Conservation (phyloP, 1,139 yeast genomes). For the Yamadazyma atlantica region DNA sequence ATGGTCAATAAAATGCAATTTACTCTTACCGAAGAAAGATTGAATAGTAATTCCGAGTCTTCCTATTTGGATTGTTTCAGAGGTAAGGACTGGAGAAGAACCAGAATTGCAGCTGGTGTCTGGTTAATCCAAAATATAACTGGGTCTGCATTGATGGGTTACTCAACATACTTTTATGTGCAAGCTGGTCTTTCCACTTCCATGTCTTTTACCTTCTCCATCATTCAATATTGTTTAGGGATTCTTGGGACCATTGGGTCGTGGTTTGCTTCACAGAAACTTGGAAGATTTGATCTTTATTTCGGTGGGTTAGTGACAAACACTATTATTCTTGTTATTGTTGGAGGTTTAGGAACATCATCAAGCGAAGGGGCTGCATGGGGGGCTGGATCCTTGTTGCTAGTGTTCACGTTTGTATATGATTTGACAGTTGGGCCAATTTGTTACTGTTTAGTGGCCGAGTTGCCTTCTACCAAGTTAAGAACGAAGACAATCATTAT, state of each 20-base stretch:
- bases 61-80: constrained; percentile 50
- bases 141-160: constrained; percentile 54
- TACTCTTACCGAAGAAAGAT: constrained; percentile 46
- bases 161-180: constrained; percentile 53
- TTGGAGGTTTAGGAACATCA: constrained; percentile 38
- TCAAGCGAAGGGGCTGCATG: constrained; percentile 30
- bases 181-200: constrained; percentile 49
- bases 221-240: constrained; percentile 49
- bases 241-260: constrained; percentile 51
- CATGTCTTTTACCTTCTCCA: constrained; percentile 46
- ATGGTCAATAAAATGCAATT: constrained; percentile 40
- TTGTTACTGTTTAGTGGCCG: constrained; percentile 57
- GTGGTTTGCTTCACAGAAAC: constrained; percentile 46
- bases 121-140: constrained; percentile 53
- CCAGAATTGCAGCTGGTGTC: constrained; percentile 49
- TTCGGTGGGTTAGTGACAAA: constrained; percentile 41
- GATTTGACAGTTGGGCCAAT: constrained; percentile 60
- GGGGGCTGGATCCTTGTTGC: constrained; percentile 50
- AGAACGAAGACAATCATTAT: constrained; percentile 57
- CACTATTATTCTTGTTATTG: constrained; percentile 36
- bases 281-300: constrained; percentile 53
- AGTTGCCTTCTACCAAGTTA: constrained; percentile 54
- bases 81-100: constrained; percentile 53
- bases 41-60: constrained; percentile 25
- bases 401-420: constrained; percentile 49